A percentile compares a stretch with the other conserved stretches of the same genome.
Evolutionary conservation across 306 rosid species (phyloP).

Genomic region (Parietaria judaica): DNA sequence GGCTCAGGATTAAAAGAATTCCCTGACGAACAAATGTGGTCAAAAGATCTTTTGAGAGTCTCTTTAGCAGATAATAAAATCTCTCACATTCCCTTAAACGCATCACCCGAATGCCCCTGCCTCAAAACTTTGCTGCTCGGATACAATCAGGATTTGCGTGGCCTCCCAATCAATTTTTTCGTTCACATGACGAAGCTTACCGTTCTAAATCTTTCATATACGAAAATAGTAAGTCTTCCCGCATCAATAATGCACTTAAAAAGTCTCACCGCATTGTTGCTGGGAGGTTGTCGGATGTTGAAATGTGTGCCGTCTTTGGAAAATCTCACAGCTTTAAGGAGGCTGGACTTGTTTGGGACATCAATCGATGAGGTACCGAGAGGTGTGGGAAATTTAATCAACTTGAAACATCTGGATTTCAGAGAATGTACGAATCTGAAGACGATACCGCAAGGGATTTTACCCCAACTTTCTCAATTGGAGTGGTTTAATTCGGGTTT

Average conservation of each 20-base stretch:
- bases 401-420: constrained; percentile 2
- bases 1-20: constrained; percentile 1
- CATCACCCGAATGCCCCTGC: constrained; percentile 3
- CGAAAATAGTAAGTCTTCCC: not conserved
- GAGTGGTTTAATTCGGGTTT: not conserved
- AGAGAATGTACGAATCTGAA: not conserved
- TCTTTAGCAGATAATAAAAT: not conserved
- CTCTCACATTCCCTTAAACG: not conserved
- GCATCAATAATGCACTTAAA: constrained; percentile 4
- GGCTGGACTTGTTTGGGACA: not conserved
- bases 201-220: constrained; percentile 2
- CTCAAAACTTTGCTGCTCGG: constrained; percentile 5
- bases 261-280: constrained; percentile 5
- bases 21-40: constrained; percentile 5
- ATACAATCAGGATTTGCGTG: not conserved
- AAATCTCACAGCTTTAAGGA: not conserved
- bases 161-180: constrained; percentile 10
- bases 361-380: constrained; percentile 1
- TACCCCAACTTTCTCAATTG: constrained; percentile 1
- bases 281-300: not conserved
- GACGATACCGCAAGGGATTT: not conserved
- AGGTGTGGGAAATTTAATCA: constrained; percentile 4
- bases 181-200: not conserved
- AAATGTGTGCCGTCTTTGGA: constrained; percentile 1
- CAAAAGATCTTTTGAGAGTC: constrained; percentile 9